Conservation (phyloP, 495 filamentous ascomycete genomes). For the Penicillium ochrochloron region DNA sequence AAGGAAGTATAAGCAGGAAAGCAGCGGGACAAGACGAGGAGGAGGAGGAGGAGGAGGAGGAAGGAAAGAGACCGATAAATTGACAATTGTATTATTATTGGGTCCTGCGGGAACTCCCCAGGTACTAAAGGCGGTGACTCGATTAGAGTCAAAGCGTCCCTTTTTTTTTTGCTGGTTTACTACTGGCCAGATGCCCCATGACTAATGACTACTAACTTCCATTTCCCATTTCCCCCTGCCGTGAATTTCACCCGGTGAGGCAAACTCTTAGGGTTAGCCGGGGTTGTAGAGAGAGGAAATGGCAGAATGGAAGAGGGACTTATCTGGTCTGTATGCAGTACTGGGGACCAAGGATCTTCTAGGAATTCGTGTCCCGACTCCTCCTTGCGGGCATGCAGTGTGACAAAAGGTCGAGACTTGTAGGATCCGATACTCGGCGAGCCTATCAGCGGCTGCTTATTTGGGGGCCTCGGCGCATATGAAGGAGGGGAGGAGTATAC, state of each 20-base stretch:
- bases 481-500: constrained; percentile 8
- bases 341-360: background rate
- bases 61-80: constrained; percentile 17
- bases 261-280: background rate
- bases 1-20: constrained; percentile 6
- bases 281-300: background rate
- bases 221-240: constrained; percentile 21
- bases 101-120: background rate
- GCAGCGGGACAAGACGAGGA: constrained; percentile 14
- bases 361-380: background rate
- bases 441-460: constrained; percentile 40
- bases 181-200: background rate
- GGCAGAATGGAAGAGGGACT: background rate
- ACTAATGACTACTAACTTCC: constrained; percentile 7
- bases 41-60: constrained; percentile 15
- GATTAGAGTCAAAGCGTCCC: background rate
- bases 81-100: constrained; percentile 6
- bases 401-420: background rate
- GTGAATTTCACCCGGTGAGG: constrained; percentile 32
- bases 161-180: background rate
- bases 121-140: constrained; percentile 9
- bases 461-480: constrained; percentile 25
- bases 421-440: constrained; percentile 1
- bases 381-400: background rate
- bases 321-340: background rate